Evolutionary conservation across 2,329 filamentous ascomycete species (phyloP).

Genomic region (Exophiala calicioides): DNA sequence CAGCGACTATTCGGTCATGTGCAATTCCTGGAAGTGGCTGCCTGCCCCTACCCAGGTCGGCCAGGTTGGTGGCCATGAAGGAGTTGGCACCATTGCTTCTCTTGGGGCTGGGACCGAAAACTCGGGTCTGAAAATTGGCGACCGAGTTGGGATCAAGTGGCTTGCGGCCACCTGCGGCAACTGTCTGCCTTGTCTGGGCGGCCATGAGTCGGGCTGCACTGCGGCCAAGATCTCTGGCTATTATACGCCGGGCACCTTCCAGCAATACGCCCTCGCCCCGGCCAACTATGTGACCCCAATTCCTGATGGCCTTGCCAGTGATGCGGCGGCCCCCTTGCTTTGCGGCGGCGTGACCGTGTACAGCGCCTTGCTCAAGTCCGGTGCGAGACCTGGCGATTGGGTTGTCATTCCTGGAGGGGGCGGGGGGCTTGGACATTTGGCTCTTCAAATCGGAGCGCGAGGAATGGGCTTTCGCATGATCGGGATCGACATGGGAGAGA

Average conservation of each 20-base stretch:
- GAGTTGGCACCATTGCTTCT: constrained; percentile 65
- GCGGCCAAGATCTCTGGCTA: constrained; percentile 64
- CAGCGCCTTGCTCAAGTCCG: constrained; percentile 62
- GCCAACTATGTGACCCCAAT: constrained; percentile 71
- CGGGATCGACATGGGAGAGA: constrained; percentile 64
- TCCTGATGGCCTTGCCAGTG: constrained; percentile 61
- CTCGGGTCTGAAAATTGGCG: constrained; percentile 62
- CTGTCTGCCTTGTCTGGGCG: constrained; percentile 56
- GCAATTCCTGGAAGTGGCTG: constrained; percentile 52
- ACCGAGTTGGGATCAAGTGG: constrained; percentile 72
- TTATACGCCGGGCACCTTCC: constrained; percentile 71
- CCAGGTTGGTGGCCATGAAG: constrained; percentile 70
- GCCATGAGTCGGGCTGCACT: constrained; percentile 57
- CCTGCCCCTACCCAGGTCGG: constrained; percentile 60
- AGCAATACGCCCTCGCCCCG: constrained; percentile 65
- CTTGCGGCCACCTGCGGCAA: constrained; percentile 58
- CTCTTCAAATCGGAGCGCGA: constrained; percentile 59
- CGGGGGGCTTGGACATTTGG: constrained; percentile 66
- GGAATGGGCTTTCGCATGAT: constrained; percentile 66
- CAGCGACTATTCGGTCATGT: constrained; percentile 61
- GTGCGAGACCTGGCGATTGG: constrained; percentile 60
- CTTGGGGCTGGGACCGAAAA: constrained; percentile 58
- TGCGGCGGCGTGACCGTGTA: constrained; percentile 60
- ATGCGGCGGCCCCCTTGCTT: constrained; percentile 65
- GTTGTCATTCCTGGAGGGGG: constrained; percentile 63